phyloP scores from a whole-genome alignment of 2,329 filamentous ascomycete genomes.

The Ilyonectria destructans region DNA sequence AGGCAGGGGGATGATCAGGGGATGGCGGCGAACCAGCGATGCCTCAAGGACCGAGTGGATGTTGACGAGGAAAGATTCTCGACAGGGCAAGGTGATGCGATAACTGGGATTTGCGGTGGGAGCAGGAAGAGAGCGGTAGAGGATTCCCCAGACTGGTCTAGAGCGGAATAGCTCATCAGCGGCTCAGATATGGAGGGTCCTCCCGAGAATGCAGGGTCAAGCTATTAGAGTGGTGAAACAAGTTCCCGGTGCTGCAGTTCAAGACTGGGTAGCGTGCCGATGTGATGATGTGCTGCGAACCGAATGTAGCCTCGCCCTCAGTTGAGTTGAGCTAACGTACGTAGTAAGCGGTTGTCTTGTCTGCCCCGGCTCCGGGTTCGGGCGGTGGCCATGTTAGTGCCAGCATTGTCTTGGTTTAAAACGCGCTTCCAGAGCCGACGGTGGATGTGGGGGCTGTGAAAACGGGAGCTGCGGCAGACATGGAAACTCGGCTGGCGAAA shows the following conservation, averaged over 20 bases:
- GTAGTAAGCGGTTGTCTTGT: neutral
- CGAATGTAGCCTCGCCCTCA: conserved; percentile 1
- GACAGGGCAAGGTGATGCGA: neutral
- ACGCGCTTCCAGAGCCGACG: conserved; percentile 32
- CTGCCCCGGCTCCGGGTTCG: conserved; percentile 15
- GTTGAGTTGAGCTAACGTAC: conserved; percentile 5
- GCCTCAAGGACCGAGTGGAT: conserved; percentile 1
- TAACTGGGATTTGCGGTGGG: conserved; percentile 3
- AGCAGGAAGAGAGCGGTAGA: conserved; percentile 4
- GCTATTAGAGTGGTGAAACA: conserved; percentile 25
- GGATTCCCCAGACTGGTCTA: conserved; percentile 14
- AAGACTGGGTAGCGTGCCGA: conserved; percentile 7
- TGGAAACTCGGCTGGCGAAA: conserved; percentile 7
- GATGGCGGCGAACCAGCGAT: neutral
- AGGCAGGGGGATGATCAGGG: neutral
- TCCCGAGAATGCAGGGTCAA: conserved; percentile 29
- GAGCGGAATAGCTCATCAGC: conserved; percentile 10
- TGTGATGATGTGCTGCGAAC: conserved; percentile 11
- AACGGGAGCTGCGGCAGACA: conserved; percentile 4
- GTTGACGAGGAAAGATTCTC: neutral
- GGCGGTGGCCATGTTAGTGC: conserved; percentile 27
- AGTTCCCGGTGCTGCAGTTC: conserved; percentile 24
- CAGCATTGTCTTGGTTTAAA: conserved; percentile 41
- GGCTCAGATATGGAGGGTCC: conserved; percentile 15
- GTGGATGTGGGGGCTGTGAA: conserved; percentile 18